Conservation (phyloP, 495 filamentous ascomycete species). For the Xylaria nigripes region DNA sequence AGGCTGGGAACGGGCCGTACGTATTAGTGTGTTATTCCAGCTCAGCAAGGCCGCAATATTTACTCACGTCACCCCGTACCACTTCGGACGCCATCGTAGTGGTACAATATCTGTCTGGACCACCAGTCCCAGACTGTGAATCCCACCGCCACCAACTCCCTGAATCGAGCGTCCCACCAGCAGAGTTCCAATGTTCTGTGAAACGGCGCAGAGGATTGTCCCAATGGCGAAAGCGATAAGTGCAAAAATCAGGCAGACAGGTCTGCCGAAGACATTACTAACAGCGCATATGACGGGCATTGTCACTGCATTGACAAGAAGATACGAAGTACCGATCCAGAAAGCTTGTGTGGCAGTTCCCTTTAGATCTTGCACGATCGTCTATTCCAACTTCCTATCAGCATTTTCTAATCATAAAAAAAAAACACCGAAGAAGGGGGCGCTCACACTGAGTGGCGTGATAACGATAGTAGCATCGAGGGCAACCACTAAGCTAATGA, state of each 20-base stretch:
- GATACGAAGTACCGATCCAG: slow-evolving; percentile 49
- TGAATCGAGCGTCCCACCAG: slow-evolving; percentile 72
- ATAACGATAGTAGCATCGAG: slow-evolving; percentile 51
- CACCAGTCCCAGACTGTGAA: slow-evolving; percentile 76
- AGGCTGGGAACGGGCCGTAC: slow-evolving; percentile 18
- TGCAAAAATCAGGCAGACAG: slow-evolving; percentile 34
- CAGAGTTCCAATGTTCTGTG: slow-evolving; percentile 48
- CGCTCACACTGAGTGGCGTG: slow-evolving; percentile 32
- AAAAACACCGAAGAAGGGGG: background rate
- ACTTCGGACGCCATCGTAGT: slow-evolving; percentile 33
- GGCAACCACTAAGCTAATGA: slow-evolving; percentile 43
- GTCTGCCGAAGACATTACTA: slow-evolving; percentile 47
- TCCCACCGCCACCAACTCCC: slow-evolving; percentile 73
- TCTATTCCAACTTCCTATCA: slow-evolving; percentile 13
- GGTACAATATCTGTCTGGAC: slow-evolving; percentile 47
- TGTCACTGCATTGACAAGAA: slow-evolving; percentile 39
- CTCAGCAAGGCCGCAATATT: slow-evolving; percentile 33
- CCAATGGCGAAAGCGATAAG: slow-evolving; percentile 39
- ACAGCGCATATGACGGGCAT: slow-evolving; percentile 43
- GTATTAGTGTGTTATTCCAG: slow-evolving; percentile 18
- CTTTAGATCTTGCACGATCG: slow-evolving; percentile 35
- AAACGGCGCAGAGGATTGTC: slow-evolving; percentile 33
- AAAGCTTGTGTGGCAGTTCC: slow-evolving; percentile 43
- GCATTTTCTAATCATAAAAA: background rate
- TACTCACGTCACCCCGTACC: slow-evolving; percentile 33